Conservation (phyloP, 1,139 yeast genomes). For the Nakaseomyces glabratus region DNA sequence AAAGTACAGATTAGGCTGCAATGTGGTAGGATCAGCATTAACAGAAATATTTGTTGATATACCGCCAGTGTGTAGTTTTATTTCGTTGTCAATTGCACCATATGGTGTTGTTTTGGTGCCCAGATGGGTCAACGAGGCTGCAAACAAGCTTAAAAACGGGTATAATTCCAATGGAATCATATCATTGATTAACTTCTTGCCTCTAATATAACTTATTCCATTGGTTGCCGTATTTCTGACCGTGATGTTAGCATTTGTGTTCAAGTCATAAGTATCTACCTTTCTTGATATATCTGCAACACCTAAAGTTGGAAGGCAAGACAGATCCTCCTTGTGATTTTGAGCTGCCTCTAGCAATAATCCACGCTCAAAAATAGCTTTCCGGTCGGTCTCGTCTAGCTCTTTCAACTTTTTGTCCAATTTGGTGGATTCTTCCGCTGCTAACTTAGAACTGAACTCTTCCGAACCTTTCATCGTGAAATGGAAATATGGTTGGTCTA, state of each 20-base stretch:
- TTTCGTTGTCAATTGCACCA: conserved; percentile 77
- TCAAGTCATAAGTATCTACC: conserved; percentile 38
- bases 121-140: conserved; percentile 71
- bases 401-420: conserved; percentile 38
- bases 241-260: conserved; percentile 22
- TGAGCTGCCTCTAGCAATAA: conserved; percentile 53
- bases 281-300: conserved; percentile 60
- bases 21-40: conserved; percentile 43
- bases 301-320: conserved; percentile 69
- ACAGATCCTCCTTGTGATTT: conserved; percentile 58
- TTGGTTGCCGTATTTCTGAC: conserved; percentile 58
- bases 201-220: conserved; percentile 64
- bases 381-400: conserved; percentile 49
- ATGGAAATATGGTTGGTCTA: conserved; percentile 49
- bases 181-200: conserved; percentile 43
- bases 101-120: conserved; percentile 68
- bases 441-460: conserved; percentile 41
- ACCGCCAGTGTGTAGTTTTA: conserved; percentile 81
- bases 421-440: conserved; percentile 47
- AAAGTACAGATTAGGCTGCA: conserved; percentile 38
- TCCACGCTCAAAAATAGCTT: conserved; percentile 54
- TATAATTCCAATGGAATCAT: conserved; percentile 52
- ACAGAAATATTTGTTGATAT: conserved; percentile 51
- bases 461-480: conserved; percentile 71
- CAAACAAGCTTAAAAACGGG: conserved; percentile 67